Conservation (phyloP, 2,329 filamentous ascomycete species). For the Huntiella abstrusa region DNA sequence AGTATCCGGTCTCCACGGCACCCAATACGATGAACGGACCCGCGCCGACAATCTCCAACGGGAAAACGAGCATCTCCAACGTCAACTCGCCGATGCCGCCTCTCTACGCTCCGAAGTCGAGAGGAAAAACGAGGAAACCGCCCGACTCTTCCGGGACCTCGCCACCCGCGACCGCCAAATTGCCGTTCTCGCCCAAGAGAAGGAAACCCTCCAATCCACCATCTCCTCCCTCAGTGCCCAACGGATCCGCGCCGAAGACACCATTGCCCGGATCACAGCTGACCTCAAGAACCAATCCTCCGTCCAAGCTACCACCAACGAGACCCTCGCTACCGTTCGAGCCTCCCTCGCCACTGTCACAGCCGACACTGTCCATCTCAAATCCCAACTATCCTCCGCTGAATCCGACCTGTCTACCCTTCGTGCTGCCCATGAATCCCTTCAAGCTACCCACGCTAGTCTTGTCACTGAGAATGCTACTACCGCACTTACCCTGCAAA, state of each 20-base stretch:
- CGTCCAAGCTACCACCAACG: no score
- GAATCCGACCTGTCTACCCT: no score
- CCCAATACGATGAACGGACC: not conserved
- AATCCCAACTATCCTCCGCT: no score
- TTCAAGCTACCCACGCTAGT: no score
- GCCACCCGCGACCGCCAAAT: not conserved
- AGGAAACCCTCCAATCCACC: not conserved
- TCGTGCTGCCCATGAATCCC: no score
- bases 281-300: no score
- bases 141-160: not conserved
- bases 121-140: not conserved
- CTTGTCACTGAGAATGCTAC: no score
- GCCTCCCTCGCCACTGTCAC: no score
- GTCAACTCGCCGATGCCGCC: not conserved
- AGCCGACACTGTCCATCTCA: no score
- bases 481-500: no score
- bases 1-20: constrained; percentile 18
- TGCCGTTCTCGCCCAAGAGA: not conserved
- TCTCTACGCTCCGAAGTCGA: not conserved
- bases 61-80: not conserved
- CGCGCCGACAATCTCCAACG: not conserved
- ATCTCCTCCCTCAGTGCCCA: no score
- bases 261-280: not conserved
- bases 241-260: not conserved
- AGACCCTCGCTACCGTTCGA: no score